These are phyloP conservation scores for Dendrocalamus sinicus DNA, from an alignment of 176 grass and related monocot species.

Conservation along the genomic window DNA sequence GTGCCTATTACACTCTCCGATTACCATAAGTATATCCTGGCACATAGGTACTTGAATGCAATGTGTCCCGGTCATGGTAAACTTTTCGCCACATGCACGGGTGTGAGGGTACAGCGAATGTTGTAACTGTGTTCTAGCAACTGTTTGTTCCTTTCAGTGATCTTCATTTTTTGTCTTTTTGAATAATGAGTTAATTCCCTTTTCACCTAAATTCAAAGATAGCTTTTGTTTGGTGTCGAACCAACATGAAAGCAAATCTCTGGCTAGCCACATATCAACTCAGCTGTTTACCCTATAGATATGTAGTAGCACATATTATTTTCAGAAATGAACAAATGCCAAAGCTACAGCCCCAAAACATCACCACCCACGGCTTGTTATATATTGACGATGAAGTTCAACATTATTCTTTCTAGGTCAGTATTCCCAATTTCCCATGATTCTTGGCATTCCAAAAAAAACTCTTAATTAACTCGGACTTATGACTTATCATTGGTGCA, in stretches of 20 bases:
- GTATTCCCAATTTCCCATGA: neutral
- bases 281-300: neutral
- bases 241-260: neutral
- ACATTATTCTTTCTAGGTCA: neutral
- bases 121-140: neutral
- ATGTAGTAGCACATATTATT: neutral
- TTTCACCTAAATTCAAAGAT: neutral
- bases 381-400: neutral
- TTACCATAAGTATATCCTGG: constrained; percentile 12
- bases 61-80: neutral
- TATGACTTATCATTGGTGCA: neutral
- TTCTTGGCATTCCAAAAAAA: neutral
- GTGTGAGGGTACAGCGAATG: neutral
- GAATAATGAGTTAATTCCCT: neutral
- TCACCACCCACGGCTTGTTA: too few species aligned
- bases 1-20: neutral
- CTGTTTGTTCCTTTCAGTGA: neutral
- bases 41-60: neutral
- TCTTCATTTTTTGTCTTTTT: neutral
- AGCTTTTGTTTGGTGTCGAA: neutral
- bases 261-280: neutral
- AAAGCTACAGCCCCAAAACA: too few species aligned
- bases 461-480: neutral
- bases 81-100: neutral
- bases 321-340: neutral